Conservation (phyloP, 495 filamentous ascomycete genomes). For the Podospora pseudopauciseta region DNA sequence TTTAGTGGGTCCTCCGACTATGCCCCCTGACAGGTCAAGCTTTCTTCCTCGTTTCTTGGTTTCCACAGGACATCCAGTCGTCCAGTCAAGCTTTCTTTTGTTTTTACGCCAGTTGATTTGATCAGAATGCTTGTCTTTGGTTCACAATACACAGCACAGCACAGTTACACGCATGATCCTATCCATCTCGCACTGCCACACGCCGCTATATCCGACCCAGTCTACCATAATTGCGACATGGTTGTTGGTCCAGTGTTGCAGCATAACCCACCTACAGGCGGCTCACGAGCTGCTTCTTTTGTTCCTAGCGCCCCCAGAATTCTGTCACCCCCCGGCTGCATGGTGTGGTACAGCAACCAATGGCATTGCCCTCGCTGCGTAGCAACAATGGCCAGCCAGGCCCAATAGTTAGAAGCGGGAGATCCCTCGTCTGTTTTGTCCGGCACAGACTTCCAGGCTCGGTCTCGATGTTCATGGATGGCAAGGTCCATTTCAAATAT, state of each 20-base stretch:
- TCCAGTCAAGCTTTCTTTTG: not conserved
- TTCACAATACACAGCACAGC: not conserved
- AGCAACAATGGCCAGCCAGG: not conserved
- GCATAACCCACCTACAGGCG: not conserved
- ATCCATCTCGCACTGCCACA: not conserved
- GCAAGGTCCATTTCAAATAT: not conserved
- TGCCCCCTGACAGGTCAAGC: not conserved
- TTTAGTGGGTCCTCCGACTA: not conserved
- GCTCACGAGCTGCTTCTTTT: not conserved
- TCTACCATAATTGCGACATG: not conserved
- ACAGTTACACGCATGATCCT: not conserved
- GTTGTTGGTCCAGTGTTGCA: not conserved
- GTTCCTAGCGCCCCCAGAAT: not conserved
- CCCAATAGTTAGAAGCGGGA: not conserved
- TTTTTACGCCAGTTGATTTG: not conserved
- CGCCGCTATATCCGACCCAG: not conserved
- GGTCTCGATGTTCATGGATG: conserved; percentile 6
- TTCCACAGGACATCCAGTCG: not conserved
- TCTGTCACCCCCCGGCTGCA: not conserved
- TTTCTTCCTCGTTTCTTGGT: not conserved
- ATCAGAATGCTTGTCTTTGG: not conserved
- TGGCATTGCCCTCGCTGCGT: not conserved
- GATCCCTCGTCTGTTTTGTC: not conserved
- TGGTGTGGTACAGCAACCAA: not conserved
- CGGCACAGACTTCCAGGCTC: not conserved